Evolutionary conservation across 1,139 yeast genomes (phyloP), one percentile per base, ranked within the genome.

Genomic region (Yamadazyma trypodendri): DNA sequence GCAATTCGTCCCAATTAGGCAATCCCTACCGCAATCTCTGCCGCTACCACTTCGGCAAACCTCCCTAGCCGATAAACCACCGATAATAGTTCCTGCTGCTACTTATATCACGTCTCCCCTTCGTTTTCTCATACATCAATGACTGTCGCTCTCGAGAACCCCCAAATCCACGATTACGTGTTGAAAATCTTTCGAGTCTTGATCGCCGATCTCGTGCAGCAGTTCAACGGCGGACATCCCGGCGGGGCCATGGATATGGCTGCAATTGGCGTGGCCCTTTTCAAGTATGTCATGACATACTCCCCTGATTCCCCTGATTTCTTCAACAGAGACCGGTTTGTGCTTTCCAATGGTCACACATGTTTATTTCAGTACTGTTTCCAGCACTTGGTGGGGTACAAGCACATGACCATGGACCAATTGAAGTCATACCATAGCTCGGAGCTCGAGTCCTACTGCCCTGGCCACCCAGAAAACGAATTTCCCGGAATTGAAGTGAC

Each of bases 231-330:
- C 20, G 71, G 70, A 18, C 67, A 61, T 39, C 65, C 65, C 11
- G 65, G 67, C 32, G 56, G 62, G 18, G 66, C 69, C 24, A 58
- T 63, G 56, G 69, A 61, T n/a, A 61, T 63, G 68, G 68, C 65
- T 5, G 64, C 69, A 18, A 57, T 63, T 24, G 69, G 65, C 25
- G 40, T 58, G 24, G 62, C 63, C 7, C 46, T 63, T 18, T 64
- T 62, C 62, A 61, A 58, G 35, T 56, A 63, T 42, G 61, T 58
- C 49, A 29, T 63, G 52, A 48, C 46, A 34, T 63, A 50, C 41
- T 43, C 57, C 12, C 67, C 69, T 11, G 43, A 45, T 10, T 48
- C 61, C 38, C 61, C 65, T 5, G 40, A 48, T 8, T 62, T 48
- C 42, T 59, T 62, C 45, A 60, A 62, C 45, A 49, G 68, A 27